Base-by-base conservation (phyloP, 257 asterid species). In the Solanum bulbocastanum region DNA sequence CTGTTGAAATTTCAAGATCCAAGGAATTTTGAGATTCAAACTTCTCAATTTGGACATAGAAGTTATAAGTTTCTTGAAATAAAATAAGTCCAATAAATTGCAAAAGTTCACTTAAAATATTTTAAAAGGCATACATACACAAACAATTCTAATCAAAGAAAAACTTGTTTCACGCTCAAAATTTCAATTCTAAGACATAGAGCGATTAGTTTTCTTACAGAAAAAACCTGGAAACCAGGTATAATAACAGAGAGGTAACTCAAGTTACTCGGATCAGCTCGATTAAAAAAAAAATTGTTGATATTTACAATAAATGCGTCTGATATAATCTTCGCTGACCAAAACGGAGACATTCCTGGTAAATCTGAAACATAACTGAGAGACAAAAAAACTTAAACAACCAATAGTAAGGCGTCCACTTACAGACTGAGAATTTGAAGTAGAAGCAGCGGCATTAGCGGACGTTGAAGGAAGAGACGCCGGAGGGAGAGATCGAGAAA, bases 381-480 rank as follows among this genome's bases (percentile, higher is more conserved):
- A 40, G 49, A n/a, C 1, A 10, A 9, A 8, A 22, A n/a, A 36
- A 10, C 14, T 18, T 66, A 85, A 87, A 52, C 15, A 42, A 83
- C 30, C 68, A 35, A 58, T 5, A 39, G 40, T 83, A 69, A 16
- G 39, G 20, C 27, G 86, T 22, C 52, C 52, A 89, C 98, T 93
- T 87, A 95, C 98, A 5, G 94, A 90, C 87, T 86, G 91, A 69
- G 96, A 93, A 87, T 93, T 95, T 42, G 93, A 74, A 65, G 93
- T 89, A 58, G 89, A 89, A 65, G 90, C 92, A 62, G 81, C 78
- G 69, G 30, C 81, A 27, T 30, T 81, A 72, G 92, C 86, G 82
- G 87, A 37, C 66, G 94, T 90, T 23, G 87, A 87, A 58, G 88
- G 87, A 90, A 88, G 84, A 83, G 90, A 88, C 23, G 82, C 87